phyloP scores from a whole-genome alignment of 352 stramenopile species.

The Pythium guiyangense region DNA sequence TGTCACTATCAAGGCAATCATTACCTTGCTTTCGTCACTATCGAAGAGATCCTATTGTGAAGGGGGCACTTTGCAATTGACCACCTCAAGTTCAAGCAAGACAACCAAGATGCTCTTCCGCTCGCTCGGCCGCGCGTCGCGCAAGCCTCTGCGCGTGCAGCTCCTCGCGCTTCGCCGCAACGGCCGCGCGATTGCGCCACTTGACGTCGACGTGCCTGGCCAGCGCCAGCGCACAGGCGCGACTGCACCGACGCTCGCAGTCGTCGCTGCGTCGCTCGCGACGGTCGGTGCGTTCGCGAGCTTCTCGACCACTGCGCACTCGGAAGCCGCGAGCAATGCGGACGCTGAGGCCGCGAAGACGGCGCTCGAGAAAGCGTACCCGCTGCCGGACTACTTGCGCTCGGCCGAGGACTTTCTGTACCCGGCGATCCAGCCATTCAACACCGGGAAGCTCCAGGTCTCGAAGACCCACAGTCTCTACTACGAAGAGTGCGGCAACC shows the following conservation, averaged over 20 bases:
- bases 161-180: conserved; percentile 11
- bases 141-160: conserved; percentile 19
- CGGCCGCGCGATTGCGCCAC: conserved; percentile 10
- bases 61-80: too few species aligned
- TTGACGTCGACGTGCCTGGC: conserved; percentile 5
- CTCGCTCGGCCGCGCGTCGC: conserved; percentile 15
- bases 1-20: too few species aligned
- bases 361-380: conserved; percentile 11
- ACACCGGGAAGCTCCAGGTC: conserved; percentile 75
- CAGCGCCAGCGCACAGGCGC: not conserved
- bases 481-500: conserved; percentile 89
- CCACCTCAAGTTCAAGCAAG: conserved; percentile 6
- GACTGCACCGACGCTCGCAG: conserved; percentile 4
- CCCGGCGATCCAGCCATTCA: conserved; percentile 77
- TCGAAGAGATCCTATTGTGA: too few species aligned
- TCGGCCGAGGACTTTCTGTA: conserved; percentile 74
- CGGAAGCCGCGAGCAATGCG: conserved; percentile 1
- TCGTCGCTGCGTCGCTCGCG: conserved; percentile 2
- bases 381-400: conserved; percentile 30
- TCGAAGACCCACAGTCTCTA: conserved; percentile 85
- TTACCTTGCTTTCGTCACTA: too few species aligned
- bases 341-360: not conserved
- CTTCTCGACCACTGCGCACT: conserved; percentile 17
- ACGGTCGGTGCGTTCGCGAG: conserved; percentile 6
- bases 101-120: conserved; percentile 14